These are phyloP conservation scores for Calamus simplicifolius DNA, from an alignment of 176 grass and related monocot genomes.

Conservation along the genomic window DNA sequence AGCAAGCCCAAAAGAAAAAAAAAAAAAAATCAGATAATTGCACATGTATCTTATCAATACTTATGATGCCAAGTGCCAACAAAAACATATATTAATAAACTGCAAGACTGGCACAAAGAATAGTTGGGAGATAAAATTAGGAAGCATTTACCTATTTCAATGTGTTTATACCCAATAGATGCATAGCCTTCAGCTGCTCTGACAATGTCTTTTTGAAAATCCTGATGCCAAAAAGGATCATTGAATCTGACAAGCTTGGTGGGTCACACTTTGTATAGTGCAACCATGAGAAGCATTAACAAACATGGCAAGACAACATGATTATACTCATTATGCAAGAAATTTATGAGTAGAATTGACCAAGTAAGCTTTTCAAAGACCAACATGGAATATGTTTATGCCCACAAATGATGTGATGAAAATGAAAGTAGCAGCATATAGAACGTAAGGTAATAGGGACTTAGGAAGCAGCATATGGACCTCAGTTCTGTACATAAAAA, in stretches of 20 bases:
- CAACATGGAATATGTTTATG: too few species aligned
- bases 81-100: background rate
- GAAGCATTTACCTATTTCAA: constrained; percentile 66
- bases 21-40: background rate
- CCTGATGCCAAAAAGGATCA: constrained; percentile 31
- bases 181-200: constrained; percentile 70
- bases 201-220: constrained; percentile 95
- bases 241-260: background rate
- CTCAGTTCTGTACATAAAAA: too few species aligned
- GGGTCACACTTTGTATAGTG: too few species aligned
- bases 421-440: too few species aligned
- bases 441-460: too few species aligned
- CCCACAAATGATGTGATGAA: too few species aligned
- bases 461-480: too few species aligned
- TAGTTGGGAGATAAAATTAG: constrained; percentile 17
- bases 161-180: constrained; percentile 50
- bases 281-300: background rate
- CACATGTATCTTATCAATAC: background rate
- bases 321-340: background rate
- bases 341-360: too few species aligned
- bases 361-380: too few species aligned
- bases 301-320: background rate
- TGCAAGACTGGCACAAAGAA: constrained; percentile 21
- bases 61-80: background rate
- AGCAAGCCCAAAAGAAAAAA: background rate